Percentiles rank a stretch among this genome's conserved stretches.
These are phyloP conservation scores for Penicillium sp. DNA, from an alignment of 2,329 filamentous ascomycete species.

Conservation along the genomic window DNA sequence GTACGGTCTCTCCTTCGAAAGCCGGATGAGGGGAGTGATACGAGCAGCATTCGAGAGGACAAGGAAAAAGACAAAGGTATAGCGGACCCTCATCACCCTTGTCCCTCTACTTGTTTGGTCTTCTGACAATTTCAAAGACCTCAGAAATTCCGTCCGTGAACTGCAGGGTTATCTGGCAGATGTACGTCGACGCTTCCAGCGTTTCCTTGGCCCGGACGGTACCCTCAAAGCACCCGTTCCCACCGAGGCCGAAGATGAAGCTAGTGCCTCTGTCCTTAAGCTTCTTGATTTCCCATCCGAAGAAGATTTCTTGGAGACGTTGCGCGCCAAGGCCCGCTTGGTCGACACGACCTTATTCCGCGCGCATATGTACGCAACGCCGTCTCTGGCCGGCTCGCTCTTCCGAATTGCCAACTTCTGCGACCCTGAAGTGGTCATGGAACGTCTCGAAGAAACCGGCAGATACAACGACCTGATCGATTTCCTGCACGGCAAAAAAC, in stretches of 20 bases:
- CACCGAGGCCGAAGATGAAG: slow-evolving; percentile 33
- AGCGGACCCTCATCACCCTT: too few species aligned
- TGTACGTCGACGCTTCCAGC: slow-evolving; percentile 62
- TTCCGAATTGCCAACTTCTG: slow-evolving; percentile 98
- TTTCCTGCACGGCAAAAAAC: slow-evolving; percentile 90
- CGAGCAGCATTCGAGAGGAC: slow-evolving; percentile 34
- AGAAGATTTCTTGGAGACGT: slow-evolving; percentile 61
- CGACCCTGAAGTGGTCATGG: slow-evolving; percentile 89
- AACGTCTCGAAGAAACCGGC: slow-evolving; percentile 80
- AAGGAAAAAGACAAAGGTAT: slow-evolving; percentile 20
- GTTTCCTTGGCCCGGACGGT: slow-evolving; percentile 55
- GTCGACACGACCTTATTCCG: slow-evolving; percentile 94
- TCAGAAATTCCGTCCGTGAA: slow-evolving; percentile 73
- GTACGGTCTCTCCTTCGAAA: slow-evolving; percentile 35
- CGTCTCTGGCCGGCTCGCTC: slow-evolving; percentile 75
- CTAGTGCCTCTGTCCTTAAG: slow-evolving; percentile 41
- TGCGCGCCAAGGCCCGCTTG: slow-evolving; percentile 70
- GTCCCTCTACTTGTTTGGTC: too few species aligned
- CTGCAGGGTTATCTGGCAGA: slow-evolving; percentile 84
- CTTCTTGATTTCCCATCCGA: slow-evolving; percentile 46
- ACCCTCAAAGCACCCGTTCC: slow-evolving; percentile 35
- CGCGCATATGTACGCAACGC: slow-evolving; percentile 87
- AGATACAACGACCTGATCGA: slow-evolving; percentile 94
- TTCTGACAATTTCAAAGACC: slow-evolving; percentile 44
- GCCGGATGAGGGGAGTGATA: slow-evolving; percentile 36